phyloP scores from a whole-genome alignment of 2,329 filamentous ascomycete species.

The Exophiala dermatitidis region DNA sequence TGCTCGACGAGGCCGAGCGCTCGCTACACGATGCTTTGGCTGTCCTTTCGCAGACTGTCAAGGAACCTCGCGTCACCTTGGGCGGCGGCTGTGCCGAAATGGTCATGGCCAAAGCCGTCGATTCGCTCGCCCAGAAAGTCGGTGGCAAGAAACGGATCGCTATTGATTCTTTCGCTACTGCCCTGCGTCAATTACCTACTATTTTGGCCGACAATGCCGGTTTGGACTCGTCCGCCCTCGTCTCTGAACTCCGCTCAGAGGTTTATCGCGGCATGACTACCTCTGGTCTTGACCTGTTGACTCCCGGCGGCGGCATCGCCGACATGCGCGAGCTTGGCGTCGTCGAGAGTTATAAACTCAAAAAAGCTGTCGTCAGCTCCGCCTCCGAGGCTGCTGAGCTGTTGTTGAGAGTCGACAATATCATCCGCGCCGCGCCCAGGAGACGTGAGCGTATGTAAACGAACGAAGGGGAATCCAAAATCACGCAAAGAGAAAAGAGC shows the following conservation, averaged over 20 bases:
- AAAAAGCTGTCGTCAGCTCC: slow-evolving; percentile 93
- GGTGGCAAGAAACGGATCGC: slow-evolving; percentile 96
- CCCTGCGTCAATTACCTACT: slow-evolving; percentile 86
- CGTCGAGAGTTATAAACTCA: slow-evolving; percentile 97
- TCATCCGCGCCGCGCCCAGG: slow-evolving; percentile 87
- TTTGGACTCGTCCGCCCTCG: slow-evolving; percentile 88
- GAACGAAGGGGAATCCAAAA: neutral
- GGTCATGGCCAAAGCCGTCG: slow-evolving; percentile 97
- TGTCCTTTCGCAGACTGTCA: slow-evolving; percentile 92
- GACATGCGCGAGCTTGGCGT: slow-evolving; percentile 96
- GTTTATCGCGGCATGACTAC: slow-evolving; percentile 93
- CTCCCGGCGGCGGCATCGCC: slow-evolving; percentile 81
- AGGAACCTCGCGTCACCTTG: slow-evolving; percentile 86
- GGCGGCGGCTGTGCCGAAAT: slow-evolving; percentile 97
- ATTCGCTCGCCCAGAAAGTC: slow-evolving; percentile 84
- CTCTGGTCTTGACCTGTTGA: slow-evolving; percentile 81
- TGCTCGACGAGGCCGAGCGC: slow-evolving; percentile 92
- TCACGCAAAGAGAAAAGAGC: neutral
- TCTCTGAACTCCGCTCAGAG: slow-evolving; percentile 82
- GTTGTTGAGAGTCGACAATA: slow-evolving; percentile 90
- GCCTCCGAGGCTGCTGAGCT: slow-evolving; percentile 96
- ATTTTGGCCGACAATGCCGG: slow-evolving; percentile 97
- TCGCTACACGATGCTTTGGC: slow-evolving; percentile 93
- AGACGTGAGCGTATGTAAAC: slow-evolving; percentile 67
- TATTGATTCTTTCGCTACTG: slow-evolving; percentile 80